Percentiles rank a stretch among this genome's conserved stretches.
phyloP scores from a whole-genome alignment of 2,329 filamentous ascomycete genomes.

The Pseudocercospora macadamiae region DNA sequence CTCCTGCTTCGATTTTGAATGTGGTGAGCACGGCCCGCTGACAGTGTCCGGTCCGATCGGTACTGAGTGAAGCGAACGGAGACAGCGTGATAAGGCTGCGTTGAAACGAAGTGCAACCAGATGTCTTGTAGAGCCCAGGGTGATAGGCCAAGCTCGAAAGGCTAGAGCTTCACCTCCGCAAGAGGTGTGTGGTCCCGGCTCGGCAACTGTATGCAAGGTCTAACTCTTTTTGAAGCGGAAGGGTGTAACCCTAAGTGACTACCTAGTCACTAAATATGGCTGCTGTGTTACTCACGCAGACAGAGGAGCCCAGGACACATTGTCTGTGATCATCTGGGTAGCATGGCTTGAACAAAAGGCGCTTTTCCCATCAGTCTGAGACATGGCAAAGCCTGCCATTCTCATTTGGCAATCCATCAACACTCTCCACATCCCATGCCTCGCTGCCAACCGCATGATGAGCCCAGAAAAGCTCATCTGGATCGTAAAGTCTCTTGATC shows the following conservation, averaged over 20 bases:
- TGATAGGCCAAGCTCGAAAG: slow-evolving; percentile 3
- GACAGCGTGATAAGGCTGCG: not conserved
- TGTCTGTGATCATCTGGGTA: no score
- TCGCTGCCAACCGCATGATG: slow-evolving; percentile 18
- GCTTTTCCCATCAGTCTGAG: no score
- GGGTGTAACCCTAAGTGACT: no score
- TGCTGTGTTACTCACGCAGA: no score
- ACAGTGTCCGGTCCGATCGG: not conserved
- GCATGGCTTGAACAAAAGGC: no score
- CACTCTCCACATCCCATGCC: slow-evolving; percentile 5
- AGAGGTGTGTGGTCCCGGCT: slow-evolving; percentile 7
- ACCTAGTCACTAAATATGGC: no score
- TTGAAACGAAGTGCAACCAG: not conserved
- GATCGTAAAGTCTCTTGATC: slow-evolving; percentile 40
- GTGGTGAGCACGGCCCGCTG: not conserved
- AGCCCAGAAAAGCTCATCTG: slow-evolving; percentile 34
- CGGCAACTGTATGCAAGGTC: not conserved
- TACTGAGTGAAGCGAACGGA: not conserved
- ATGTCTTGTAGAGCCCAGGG: not conserved
- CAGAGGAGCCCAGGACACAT: no score
- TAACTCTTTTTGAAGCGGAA: no score
- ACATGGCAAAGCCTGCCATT: not conserved
- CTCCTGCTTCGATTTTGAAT: not conserved
- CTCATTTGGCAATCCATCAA: slow-evolving; percentile 9
- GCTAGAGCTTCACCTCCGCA: not conserved